Conservation (phyloP, 2,329 filamentous ascomycete species). For the Alternaria triticimaculans region DNA sequence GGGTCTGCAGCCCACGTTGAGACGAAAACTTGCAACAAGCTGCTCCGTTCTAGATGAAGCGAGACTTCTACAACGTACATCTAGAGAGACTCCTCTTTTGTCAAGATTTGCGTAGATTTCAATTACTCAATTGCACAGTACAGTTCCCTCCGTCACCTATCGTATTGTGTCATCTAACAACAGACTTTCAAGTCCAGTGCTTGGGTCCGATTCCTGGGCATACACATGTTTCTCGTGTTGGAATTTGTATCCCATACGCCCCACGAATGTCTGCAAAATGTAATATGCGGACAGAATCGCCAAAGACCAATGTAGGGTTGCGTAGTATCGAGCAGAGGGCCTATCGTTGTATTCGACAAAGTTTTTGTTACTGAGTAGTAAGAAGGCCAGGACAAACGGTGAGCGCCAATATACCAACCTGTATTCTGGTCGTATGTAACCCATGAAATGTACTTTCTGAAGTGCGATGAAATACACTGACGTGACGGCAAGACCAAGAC, state of each 20-base stretch:
- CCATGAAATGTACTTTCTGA: background rate
- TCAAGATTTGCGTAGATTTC: background rate
- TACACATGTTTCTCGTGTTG: background rate
- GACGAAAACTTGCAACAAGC: background rate
- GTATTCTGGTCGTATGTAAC: background rate
- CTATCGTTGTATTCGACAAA: background rate
- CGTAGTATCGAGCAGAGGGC: too few relatives aligned
- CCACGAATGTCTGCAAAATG: background rate
- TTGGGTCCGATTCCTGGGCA: background rate
- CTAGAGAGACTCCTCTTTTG: background rate
- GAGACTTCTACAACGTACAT: fast-evolving
- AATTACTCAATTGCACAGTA: background rate
- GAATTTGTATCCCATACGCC: background rate
- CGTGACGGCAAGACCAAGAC: fast-evolving
- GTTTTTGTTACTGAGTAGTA: background rate
- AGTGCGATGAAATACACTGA: background rate
- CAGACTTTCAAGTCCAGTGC: background rate
- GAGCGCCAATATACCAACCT: too few relatives aligned
- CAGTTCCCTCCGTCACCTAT: background rate
- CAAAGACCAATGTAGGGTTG: background rate
- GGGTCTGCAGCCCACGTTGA: background rate
- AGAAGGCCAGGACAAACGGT: background rate
- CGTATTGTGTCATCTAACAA: background rate
- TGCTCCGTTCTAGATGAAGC: background rate
- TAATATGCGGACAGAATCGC: background rate